A percentile compares a stretch with the other conserved stretches of the same genome.
Evolutionary conservation across 2,329 filamentous ascomycete genomes (phyloP).

Genomic region (Microcera coccophila): DNA sequence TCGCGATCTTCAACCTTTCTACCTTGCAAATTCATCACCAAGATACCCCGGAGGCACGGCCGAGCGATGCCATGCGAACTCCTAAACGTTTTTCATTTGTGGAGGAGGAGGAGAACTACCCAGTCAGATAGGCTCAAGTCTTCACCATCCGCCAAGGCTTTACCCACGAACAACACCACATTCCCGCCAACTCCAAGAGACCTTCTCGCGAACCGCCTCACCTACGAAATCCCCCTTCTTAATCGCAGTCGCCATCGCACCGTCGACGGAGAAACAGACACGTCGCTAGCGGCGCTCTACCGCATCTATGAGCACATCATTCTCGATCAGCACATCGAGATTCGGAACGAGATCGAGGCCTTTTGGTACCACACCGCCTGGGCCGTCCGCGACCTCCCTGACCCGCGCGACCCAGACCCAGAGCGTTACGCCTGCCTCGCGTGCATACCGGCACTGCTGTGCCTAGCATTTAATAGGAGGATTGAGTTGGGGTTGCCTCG

Average conservation of each 20-base stretch:
- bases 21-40: too few species aligned
- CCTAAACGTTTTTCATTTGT: too few species aligned
- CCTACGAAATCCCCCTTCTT: conserved; percentile 14
- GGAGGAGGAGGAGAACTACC: too few species aligned
- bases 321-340: conserved; percentile 14
- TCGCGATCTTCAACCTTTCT: too few species aligned
- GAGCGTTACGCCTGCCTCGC: conserved; percentile 20
- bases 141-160: too few species aligned
- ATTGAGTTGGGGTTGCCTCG: conserved; percentile 16
- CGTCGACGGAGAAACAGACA: conserved; percentile 5
- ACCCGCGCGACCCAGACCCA: conserved; percentile 15
- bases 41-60: too few species aligned
- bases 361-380: conserved; percentile 16
- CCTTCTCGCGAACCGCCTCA: conserved; percentile 7
- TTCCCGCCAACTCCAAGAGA: conserved; percentile 8
- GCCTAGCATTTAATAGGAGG: conserved; percentile 13
- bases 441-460: conserved; percentile 15
- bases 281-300: conserved; percentile 13
- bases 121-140: too few species aligned
- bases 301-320: conserved; percentile 17
- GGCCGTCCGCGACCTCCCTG: conserved; percentile 14
- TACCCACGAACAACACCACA: too few species aligned
- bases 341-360: conserved; percentile 17
- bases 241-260: too few species aligned
- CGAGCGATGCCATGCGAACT: too few species aligned